phyloP scores from a whole-genome alignment of 179 eudicot species.

The Heliamphora pulchella region DNA sequence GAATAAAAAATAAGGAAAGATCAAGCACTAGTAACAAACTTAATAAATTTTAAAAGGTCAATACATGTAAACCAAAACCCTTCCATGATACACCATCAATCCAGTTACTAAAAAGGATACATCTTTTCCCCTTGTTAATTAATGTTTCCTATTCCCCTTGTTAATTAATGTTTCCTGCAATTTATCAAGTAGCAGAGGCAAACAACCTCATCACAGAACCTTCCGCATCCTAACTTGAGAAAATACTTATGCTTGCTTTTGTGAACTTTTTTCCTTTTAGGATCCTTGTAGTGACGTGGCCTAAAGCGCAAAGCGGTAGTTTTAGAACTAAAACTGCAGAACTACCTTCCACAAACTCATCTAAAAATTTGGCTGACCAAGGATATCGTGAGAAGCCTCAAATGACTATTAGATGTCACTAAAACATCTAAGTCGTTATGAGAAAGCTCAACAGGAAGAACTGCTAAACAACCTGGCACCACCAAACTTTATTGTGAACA shows the following conservation, averaged over 20 bases:
- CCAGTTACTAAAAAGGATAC: too few species aligned
- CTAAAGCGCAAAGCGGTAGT: slow-evolving; percentile 1
- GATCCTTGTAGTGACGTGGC: not conserved
- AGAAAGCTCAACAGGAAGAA: not conserved
- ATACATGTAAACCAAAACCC: not conserved
- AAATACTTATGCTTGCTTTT: too few species aligned
- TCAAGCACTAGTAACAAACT: not conserved
- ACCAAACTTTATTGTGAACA: not conserved
- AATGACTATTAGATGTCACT: not conserved
- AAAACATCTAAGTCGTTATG: not conserved
- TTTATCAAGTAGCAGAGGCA: too few species aligned
- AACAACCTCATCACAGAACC: not conserved
- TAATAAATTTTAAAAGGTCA: not conserved
- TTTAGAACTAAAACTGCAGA: not conserved
- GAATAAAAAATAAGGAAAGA: not conserved
- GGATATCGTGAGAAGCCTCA: not conserved
- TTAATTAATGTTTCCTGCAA: too few species aligned
- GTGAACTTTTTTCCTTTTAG: not conserved
- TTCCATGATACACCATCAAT: too few species aligned
- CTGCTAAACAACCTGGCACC: not conserved
- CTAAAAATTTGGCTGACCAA: not conserved
- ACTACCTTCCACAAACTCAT: not conserved
- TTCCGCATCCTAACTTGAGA: not conserved
- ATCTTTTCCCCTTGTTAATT: too few species aligned
- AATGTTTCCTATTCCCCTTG: too few species aligned